A percentile compares a stretch with the other conserved stretches of the same genome.
phyloP scores from a whole-genome alignment of 768 basidiomycete species.

The Lepiota brunneoincarnata region DNA sequence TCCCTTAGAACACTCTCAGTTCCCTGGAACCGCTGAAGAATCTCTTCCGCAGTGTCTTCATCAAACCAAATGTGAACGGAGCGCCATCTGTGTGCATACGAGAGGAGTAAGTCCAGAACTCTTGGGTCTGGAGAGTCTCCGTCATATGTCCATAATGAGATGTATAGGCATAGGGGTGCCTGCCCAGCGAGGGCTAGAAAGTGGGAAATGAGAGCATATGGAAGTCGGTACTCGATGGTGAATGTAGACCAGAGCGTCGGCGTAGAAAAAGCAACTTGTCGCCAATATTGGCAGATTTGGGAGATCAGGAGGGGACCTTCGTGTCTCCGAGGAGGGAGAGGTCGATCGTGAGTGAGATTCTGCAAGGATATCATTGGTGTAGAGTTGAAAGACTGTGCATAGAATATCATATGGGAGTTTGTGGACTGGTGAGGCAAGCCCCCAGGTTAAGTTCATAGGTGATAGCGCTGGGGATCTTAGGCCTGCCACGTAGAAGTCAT shows the following conservation, averaged over 20 bases:
- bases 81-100: not conserved
- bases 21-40: conserved; percentile 1
- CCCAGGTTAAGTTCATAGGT: no score
- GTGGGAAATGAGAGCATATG: conserved; percentile 2
- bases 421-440: not conserved
- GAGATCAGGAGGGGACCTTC: conserved; percentile 2
- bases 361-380: not conserved
- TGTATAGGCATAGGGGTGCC: not conserved
- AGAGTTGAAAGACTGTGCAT: not conserved
- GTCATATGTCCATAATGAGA: not conserved
- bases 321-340: not conserved
- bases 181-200: conserved; percentile 1
- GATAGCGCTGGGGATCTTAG: no score
- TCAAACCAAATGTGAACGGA: conserved; percentile 5
- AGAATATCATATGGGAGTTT: conserved; percentile 3
- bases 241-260: conserved; percentile 3
- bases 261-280: conserved; percentile 6
- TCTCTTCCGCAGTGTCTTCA: not conserved
- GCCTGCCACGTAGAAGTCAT: no score
- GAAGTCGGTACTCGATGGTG: not conserved
- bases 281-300: conserved; percentile 9
- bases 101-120: not conserved
- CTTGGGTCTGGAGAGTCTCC: not conserved
- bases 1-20: not conserved
- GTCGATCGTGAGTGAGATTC: not conserved